phyloP scores from a whole-genome alignment of 805 yeast genomes.

The Ogataea allantospora region DNA sequence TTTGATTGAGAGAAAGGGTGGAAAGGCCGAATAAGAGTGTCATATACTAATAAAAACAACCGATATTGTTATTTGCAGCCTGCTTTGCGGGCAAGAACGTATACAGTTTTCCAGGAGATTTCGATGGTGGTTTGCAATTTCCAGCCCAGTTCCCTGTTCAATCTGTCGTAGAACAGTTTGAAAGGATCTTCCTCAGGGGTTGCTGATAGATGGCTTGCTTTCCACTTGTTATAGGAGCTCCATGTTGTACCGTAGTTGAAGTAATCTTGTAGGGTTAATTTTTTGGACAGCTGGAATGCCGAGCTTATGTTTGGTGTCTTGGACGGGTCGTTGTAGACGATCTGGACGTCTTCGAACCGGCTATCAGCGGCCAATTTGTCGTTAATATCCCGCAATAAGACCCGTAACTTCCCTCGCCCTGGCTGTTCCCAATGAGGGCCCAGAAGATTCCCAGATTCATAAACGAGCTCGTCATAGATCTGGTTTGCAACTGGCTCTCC shows the following conservation, averaged over 20 bases:
- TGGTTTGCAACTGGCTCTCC: conserved; percentile 55
- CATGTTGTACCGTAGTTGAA: conserved; percentile 61
- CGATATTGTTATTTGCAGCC: conserved; percentile 10
- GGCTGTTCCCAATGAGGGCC: conserved; percentile 88
- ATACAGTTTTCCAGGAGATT: conserved; percentile 50
- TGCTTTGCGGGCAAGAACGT: conserved; percentile 43
- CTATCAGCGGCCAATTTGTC: conserved; percentile 38
- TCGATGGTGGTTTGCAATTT: conserved; percentile 38
- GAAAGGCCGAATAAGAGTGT: conserved; percentile 78
- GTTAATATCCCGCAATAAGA: conserved; percentile 41
- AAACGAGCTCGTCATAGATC: conserved; percentile 42
- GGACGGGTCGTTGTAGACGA: conserved; percentile 31
- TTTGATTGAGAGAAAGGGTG: conserved; percentile 96
- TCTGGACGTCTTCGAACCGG: conserved; percentile 29
- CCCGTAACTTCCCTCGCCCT: conserved; percentile 58
- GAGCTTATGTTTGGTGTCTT: not conserved
- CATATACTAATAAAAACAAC: conserved; percentile 15
- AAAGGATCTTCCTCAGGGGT: conserved; percentile 34
- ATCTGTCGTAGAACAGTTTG: conserved; percentile 33
- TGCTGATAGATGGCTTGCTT: conserved; percentile 33
- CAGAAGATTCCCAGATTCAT: conserved; percentile 42
- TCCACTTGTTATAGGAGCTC: conserved; percentile 66
- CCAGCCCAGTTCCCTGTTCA: conserved; percentile 48
- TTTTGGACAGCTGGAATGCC: conserved; percentile 27
- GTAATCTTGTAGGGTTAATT: conserved; percentile 45